These are phyloP conservation scores for Aspergillus sp. DNA, from an alignment of 2,329 filamentous ascomycete genomes.

Conservation along the genomic window DNA sequence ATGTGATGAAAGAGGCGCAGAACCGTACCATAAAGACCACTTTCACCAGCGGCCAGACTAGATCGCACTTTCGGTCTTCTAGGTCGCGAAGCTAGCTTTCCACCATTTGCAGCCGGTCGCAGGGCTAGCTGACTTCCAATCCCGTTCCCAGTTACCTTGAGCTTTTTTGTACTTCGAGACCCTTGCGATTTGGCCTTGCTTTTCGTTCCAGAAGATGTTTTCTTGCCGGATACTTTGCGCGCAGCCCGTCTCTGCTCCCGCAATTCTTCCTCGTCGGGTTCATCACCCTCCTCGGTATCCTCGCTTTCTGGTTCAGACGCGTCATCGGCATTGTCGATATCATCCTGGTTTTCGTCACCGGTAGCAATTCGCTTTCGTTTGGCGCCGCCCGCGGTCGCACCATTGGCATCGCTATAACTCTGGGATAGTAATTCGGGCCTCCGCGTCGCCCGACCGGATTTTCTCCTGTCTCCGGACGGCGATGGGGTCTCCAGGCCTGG, in stretches of 20 bases:
- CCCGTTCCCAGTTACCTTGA: conserved; percentile 54
- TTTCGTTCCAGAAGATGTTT: conserved; percentile 40
- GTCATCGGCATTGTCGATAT: conserved; percentile 30
- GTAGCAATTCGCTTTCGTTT: conserved; percentile 54
- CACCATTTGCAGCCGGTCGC: conserved; percentile 50
- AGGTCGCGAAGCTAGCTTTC: conserved; percentile 45
- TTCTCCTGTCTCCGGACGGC: conserved; percentile 36
- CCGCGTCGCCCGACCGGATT: conserved; percentile 45
- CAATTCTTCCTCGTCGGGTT: conserved; percentile 51
- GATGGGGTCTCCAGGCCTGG: conserved; percentile 22
- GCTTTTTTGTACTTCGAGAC: conserved; percentile 50
- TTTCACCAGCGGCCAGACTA: conserved; percentile 52
- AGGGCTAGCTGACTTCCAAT: conserved; percentile 53
- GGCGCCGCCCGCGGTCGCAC: conserved; percentile 27
- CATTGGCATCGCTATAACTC: conserved; percentile 30
- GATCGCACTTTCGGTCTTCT: conserved; percentile 54
- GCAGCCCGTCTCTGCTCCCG: conserved; percentile 43
- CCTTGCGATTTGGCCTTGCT: conserved; percentile 29
- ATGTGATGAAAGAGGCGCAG: neutral
- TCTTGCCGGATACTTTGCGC: conserved; percentile 33
- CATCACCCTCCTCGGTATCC: conserved; percentile 34
- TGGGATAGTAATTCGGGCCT: conserved; percentile 45
- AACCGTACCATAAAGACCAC: conserved; percentile 57
- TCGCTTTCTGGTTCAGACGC: conserved; percentile 41
- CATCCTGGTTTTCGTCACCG: conserved; percentile 37